Base-by-base conservation (phyloP, 208 protist genomes). In the Spongospora subterranea region DNA sequence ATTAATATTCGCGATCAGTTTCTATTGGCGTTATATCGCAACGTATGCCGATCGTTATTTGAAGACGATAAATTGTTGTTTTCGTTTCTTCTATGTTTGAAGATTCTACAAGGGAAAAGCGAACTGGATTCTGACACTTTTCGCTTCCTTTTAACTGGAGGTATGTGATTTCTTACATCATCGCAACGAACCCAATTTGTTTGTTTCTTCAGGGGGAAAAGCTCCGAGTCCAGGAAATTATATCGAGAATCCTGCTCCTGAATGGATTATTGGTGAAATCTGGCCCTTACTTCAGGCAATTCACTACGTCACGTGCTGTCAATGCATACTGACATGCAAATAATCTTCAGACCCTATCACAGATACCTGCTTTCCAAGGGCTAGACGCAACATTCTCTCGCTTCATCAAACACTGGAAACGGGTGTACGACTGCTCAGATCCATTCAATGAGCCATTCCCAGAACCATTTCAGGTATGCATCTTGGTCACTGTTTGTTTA, bases 51-150 rank as follows among this genome's bases (percentile, higher is more conserved):
- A 46, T 98, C 97, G 11, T 94, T 99, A 46, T 99, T 99, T 94
- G 98, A 99, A 93, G 96, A 95, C 93, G 97, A 99, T 94, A 99
- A 99, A 95, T 94, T 98, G 43, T 96, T 98, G 41, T 99, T 99
- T 94, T 98, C 98, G 50, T 99, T 99, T 92, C 96, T 97, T 89
- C 93, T 99, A 0, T 92, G 64, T 54, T 46, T 90, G 45, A 91
- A 94, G 66, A 98, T 96, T 91, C 91, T 98, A 65, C 94, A 97
- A 43, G 97, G 95, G 0, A 13, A 90, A 6, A 40, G 39, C n/a
- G 50, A 65, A 38, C 46, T 65, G 13, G 39, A 91, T 50, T 35
- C 1, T 17, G 40, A 1, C 13, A 64, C 24, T n/a, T 64, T 91
- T 29, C 89, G 89, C 0, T 91, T 91, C n/a, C 60, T 91, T n/a